Evolutionary conservation across 345 rosid genomes (phyloP).

Genomic region (Aquilaria sinensis): DNA sequence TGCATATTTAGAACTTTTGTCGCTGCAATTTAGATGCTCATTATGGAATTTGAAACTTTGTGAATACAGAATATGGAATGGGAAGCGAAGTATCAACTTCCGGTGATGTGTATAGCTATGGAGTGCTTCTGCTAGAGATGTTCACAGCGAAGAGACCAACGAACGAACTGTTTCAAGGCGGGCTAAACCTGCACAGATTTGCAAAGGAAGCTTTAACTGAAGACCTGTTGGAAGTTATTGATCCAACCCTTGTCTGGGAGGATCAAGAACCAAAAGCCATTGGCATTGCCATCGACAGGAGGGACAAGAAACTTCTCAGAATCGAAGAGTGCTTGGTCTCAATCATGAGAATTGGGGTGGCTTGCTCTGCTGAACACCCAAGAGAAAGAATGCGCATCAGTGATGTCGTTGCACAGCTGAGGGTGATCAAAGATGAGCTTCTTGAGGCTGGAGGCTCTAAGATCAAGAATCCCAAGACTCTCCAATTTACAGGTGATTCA

Average conservation of each 20-base stretch:
- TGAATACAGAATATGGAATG: conserved; percentile 8
- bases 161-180: conserved; percentile 1
- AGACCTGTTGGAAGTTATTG: too few relatives aligned
- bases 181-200: conserved; percentile 4
- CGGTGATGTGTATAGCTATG: conserved; percentile 13
- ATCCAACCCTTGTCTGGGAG: too few relatives aligned
- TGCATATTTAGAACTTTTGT: neutral
- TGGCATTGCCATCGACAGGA: too few relatives aligned
- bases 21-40: neutral
- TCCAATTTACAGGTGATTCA: too few relatives aligned
- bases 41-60: neutral
- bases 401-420: neutral
- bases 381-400: neutral
- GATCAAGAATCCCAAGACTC: too few relatives aligned
- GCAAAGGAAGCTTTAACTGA: too few relatives aligned
- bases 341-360: neutral
- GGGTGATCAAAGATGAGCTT: too few relatives aligned
- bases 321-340: neutral
- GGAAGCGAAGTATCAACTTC: neutral
- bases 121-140: conserved; percentile 8
- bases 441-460: too few relatives aligned
- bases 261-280: too few relatives aligned
- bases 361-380: conserved; percentile 1
- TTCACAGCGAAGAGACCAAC: conserved; percentile 9
- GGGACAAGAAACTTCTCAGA: too few relatives aligned